These are phyloP conservation scores for Mentha longifolia DNA, from an alignment of 257 asterid species.

Conservation along the genomic window DNA sequence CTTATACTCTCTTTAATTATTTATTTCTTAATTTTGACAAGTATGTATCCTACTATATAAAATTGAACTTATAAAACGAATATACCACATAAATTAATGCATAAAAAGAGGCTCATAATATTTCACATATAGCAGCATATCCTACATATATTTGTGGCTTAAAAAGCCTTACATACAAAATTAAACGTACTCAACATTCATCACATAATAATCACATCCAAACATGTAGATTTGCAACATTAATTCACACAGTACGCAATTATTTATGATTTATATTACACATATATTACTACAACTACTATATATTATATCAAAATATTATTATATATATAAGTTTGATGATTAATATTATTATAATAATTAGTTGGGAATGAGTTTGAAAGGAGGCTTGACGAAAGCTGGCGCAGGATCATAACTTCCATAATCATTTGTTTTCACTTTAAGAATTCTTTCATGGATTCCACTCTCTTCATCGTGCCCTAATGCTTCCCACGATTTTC, in stretches of 20 bases:
- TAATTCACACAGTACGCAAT: neutral
- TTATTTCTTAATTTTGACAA: neutral
- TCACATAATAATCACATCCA: neutral
- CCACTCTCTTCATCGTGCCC: constrained; percentile 36
- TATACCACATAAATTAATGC: neutral
- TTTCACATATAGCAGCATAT: constrained; percentile 22
- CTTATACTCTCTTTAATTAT: neutral
- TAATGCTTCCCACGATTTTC: constrained; percentile 29
- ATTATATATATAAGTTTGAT: neutral
- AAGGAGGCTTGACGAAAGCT: constrained; percentile 66
- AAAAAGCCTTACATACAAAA: constrained; percentile 20
- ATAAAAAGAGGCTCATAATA: constrained; percentile 6
- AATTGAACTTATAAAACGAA: neutral
- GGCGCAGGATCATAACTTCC: constrained; percentile 84
- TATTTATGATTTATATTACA: neutral
- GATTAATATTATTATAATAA: neutral
- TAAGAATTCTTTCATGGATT: constrained; percentile 62
- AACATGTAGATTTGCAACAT: neutral
- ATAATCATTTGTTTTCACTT: constrained; percentile 70
- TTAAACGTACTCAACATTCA: constrained; percentile 17
- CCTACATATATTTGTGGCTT: constrained; percentile 19
- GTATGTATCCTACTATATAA: neutral
- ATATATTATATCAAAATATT: neutral
- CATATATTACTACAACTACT: neutral
- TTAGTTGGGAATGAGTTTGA: constrained; percentile 76